Evolutionary conservation across 768 basidiomycete genomes (phyloP), one percentile per base, ranked within the genome.

Genomic region (Rhizopogon sp.): DNA sequence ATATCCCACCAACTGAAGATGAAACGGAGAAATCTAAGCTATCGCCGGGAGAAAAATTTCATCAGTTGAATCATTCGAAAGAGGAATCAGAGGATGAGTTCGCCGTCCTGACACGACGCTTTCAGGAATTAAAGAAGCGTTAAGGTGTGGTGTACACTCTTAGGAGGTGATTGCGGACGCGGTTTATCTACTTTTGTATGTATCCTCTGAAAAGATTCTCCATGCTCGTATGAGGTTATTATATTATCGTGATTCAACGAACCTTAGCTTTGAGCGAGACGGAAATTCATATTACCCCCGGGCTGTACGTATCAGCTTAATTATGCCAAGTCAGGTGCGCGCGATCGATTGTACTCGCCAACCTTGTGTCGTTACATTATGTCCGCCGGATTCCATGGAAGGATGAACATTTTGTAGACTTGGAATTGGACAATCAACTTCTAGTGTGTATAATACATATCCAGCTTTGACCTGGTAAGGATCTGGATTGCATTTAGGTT

Each of bases 91-190:
- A 82, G 65, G 85, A 93, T 61, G 87, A 88, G 55, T 90, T 93
- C 62, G 87, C 88, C 39, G 76, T 81, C 20, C 75, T 97, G 49
- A 74, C 86, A 50, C 83, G 81, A 67, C 83, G 94, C 55, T 96
- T 97, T 64, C 91, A 88, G 57, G 87, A 83, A 29, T 72, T 97
- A 62, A 97, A 95, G 76, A 91, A 90, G 72, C 83, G 84, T 45
- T 91, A 70, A 45, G 53, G 20, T 49, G 47, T 49, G 37, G 20
- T 49, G 20, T 47, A 39, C 37, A 25, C 17, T 37, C 33, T 37
- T 37, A 10, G 10, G 13, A 10, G 35, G 35, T 13, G 3, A 20
- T 7, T 49, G 31, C 22, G 22, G 47, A 49, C 14, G 14, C 47
- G 47, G 47, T 35, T 49, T 49, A 37, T 25, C 47, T 37, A 35